Conservation (phyloP, 768 basidiomycete species). For the Mycena floridula region DNA sequence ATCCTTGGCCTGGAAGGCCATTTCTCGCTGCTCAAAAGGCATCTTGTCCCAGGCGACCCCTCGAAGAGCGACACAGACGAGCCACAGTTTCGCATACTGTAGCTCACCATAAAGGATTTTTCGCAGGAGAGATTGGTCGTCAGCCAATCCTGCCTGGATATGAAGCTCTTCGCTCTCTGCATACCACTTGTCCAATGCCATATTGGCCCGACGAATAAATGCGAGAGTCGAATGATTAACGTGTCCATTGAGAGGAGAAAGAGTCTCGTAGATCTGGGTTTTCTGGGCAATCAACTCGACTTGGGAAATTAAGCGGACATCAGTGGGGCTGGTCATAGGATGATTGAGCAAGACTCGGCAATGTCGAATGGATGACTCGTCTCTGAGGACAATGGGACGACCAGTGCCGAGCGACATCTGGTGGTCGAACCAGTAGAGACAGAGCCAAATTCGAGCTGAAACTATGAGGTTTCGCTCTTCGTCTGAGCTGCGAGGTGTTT, state of each 20-base stretch:
- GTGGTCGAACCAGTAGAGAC: constrained; percentile 95
- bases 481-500: constrained; percentile 68
- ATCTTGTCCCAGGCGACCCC: constrained; percentile 96
- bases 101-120: constrained; percentile 87
- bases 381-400: constrained; percentile 82
- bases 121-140: constrained; percentile 78
- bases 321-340: constrained; percentile 84
- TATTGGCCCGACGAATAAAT: constrained; percentile 81
- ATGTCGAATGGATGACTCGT: constrained; percentile 82
- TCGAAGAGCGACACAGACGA: constrained; percentile 86
- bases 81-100: constrained; percentile 92
- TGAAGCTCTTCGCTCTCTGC: constrained; percentile 83
- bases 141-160: constrained; percentile 62
- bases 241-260: constrained; percentile 80
- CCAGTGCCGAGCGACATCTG: constrained; percentile 93
- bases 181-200: constrained; percentile 90
- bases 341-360: constrained; percentile 79
- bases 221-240: constrained; percentile 80
- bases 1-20: constrained; percentile 94
- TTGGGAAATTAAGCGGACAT: constrained; percentile 80
- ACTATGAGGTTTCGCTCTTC: constrained; percentile 88
- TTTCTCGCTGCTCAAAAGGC: constrained; percentile 90
- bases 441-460: constrained; percentile 90
- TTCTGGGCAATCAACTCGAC: constrained; percentile 90
- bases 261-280: constrained; percentile 90